Evolutionary conservation across 169 alveolate species (phyloP), one percentile per base, ranked within the genome.

Genomic region (Cryptosporidium ryanae): DNA sequence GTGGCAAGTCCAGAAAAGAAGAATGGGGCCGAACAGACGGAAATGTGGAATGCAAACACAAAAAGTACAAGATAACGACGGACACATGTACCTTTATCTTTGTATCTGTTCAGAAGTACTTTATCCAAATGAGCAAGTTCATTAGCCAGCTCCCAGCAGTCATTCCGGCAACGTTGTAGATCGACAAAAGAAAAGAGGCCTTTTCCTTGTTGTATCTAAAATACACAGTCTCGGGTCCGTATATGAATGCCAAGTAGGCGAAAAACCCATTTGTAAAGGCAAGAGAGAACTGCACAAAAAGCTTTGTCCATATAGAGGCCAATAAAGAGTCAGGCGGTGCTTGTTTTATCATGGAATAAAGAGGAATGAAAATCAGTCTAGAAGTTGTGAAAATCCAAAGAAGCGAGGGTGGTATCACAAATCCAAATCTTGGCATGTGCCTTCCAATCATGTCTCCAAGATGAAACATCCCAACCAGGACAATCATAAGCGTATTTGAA

Each of bases 101-200:
- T 38, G 46, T 38, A 54, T 6, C 2, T 7, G 5, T 29, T 61
- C 52, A 61, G 38, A 76, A 76, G 87, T 59, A 76, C n/a, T 46
- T 43, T 17, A 76, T 59, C 87, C 87, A 76, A 1, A 76, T 43
- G 17, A 76, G 87, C 18, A 76, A 31, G 27, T 76, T 76, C 87
- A 76, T 76, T 21, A 76, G 71, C 87, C 87, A 76, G 34, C 87
- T 76, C 2, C 87, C 87, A 15, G 87, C 87, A n/a, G 87, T 76
- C 87, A 76, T 76, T 15, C 87, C 87, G 6, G 71, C 87, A 17
- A 76, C 87, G 27, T 76, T 76, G 48, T 76, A 76, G 10, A 76
- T 76, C 13, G 87, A 67, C 7, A 76, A 70, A 13, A 76, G 64
- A 23, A 76, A 76, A 2, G 87, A 76, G 6, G 87, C 87, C 46